Evolutionary conservation across 139 green algal genomes (phyloP).

Genomic region (Closterium sp.): DNA sequence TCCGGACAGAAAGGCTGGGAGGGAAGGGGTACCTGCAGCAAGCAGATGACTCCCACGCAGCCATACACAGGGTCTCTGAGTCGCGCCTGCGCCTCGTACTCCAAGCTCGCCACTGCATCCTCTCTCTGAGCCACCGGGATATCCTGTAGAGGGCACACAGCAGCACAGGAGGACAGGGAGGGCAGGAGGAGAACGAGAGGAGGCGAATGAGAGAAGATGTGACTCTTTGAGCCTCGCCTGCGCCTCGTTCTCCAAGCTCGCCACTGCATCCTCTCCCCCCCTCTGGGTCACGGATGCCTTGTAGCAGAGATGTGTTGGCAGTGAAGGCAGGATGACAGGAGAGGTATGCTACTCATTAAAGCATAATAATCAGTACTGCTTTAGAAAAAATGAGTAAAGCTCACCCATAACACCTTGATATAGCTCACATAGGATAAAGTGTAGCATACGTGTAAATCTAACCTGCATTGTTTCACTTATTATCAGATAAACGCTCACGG

Average conservation of each 20-base stretch:
- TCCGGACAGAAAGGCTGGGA: background rate
- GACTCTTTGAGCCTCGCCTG: background rate
- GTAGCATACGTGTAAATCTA: no score
- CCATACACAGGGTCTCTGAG: constrained; percentile 48
- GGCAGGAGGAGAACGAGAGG: background rate
- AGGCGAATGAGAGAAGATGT: background rate
- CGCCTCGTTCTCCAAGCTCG: no score
- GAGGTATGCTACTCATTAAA: no score
- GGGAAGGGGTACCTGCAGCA: constrained; percentile 32
- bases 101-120: constrained; percentile 45
- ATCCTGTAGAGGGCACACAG: constrained; percentile 5
- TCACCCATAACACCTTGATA: no score
- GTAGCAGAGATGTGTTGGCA: no score
- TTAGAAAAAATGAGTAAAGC: no score
- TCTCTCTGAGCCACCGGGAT: constrained; percentile 38
- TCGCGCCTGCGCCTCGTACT: constrained; percentile 42
- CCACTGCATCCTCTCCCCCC: background rate
- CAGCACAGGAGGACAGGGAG: background rate
- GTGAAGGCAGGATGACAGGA: no score
- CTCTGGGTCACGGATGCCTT: background rate
- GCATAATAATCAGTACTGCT: no score
- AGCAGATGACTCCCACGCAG: constrained; percentile 43
- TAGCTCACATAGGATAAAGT: no score
- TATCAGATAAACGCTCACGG: no score
- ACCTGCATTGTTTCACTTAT: no score